Percentiles rank a stretch among this genome's conserved stretches.
Conservation (phyloP, 306 rosid species). For the Castanopsis chinensis region DNA sequence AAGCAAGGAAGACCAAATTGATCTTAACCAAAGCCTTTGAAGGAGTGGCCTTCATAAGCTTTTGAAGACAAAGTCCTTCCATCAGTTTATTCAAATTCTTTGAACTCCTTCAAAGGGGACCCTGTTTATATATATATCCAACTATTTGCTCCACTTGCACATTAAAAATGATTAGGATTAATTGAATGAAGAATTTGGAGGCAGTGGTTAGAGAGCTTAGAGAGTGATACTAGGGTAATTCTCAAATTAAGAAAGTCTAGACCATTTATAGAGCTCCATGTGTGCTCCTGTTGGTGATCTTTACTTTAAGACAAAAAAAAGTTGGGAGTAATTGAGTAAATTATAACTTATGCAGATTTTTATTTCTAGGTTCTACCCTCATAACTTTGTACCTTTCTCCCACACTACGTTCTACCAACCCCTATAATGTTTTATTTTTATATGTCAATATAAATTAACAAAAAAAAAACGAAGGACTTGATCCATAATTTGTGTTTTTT, state of each 20-base stretch:
- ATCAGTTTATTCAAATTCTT: constrained; percentile 13
- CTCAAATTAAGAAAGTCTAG: constrained; percentile 30
- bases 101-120: constrained; percentile 24
- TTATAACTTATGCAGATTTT: neutral
- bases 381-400: no score
- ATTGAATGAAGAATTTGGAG: constrained; percentile 28
- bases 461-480: no score
- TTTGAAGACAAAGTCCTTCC: constrained; percentile 46
- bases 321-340: neutral
- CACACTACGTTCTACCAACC: no score
- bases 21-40: constrained; percentile 71
- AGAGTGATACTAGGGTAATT: constrained; percentile 42
- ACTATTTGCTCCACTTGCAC: neutral
- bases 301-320: constrained; percentile 17
- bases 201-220: constrained; percentile 45
- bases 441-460: no score
- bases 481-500: no score
- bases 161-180: constrained; percentile 3
- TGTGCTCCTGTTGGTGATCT: constrained; percentile 35
- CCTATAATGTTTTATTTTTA: no score
- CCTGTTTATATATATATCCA: constrained; percentile 26
- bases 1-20: constrained; percentile 65
- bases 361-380: neutral
- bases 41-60: constrained; percentile 55
- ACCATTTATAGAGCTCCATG: constrained; percentile 47